Evolutionary conservation across 768 basidiomycete species (phyloP).

Genomic region (Termitomyces heimii): DNA sequence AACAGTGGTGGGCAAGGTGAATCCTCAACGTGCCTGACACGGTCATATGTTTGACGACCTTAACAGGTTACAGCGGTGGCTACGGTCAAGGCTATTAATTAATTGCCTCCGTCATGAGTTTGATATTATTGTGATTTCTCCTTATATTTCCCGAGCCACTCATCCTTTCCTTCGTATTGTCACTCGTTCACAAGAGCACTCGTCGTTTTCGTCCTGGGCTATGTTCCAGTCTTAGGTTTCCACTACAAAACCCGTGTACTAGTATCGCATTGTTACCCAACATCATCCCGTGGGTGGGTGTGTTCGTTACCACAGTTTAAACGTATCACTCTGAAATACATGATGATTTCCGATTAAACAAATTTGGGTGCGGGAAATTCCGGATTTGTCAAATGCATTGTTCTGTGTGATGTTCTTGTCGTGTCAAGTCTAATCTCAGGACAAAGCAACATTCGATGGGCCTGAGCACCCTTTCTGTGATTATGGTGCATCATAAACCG

Average conservation of each 20-base stretch:
- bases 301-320: constrained; percentile 12
- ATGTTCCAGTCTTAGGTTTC: constrained; percentile 28
- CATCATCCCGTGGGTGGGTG: constrained; percentile 14
- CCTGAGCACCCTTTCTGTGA: not conserved
- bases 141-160: constrained; percentile 20
- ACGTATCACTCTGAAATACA: constrained; percentile 12
- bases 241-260: constrained; percentile 40
- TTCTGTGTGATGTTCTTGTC: not conserved
- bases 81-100: constrained; percentile 19
- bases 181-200: constrained; percentile 33
- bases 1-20: constrained; percentile 15
- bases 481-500: not conserved
- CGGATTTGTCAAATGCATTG: not conserved
- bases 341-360: not conserved
- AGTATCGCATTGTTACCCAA: constrained; percentile 24
- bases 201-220: constrained; percentile 32
- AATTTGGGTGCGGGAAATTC: not conserved
- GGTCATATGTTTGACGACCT: not conserved
- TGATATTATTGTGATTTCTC: constrained; percentile 8
- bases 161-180: constrained; percentile 27
- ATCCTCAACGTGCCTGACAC: not conserved
- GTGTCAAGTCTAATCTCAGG: not conserved
- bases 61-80: constrained; percentile 12
- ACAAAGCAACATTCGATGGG: not conserved
- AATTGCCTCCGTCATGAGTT: constrained; percentile 2